Conservation (phyloP, 352 stramenopile species). For the Peronospora belbahrii region DNA sequence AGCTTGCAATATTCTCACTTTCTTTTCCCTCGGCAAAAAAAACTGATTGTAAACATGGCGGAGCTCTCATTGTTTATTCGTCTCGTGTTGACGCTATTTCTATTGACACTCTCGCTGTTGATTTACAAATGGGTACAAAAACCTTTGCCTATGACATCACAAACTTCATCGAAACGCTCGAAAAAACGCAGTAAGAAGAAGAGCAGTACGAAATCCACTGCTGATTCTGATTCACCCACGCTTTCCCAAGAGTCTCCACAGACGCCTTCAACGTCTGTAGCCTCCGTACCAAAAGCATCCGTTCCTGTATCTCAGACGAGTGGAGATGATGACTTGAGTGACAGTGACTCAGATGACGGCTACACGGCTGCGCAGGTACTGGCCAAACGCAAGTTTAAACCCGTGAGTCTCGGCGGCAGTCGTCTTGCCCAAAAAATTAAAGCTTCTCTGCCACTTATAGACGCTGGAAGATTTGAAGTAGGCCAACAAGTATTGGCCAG, state of each 20-base stretch:
- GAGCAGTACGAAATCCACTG: constrained; percentile 29
- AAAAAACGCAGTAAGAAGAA: constrained; percentile 51
- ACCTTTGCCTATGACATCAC: background rate
- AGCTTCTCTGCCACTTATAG: constrained; percentile 12
- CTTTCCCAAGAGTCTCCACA: constrained; percentile 1
- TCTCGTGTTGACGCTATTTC: constrained; percentile 35
- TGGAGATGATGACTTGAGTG: constrained; percentile 19
- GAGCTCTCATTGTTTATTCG: constrained; percentile 32
- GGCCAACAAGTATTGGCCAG: constrained; percentile 50
- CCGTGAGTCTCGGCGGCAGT: constrained; percentile 38
- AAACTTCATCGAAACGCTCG: constrained; percentile 3
- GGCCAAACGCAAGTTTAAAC: constrained; percentile 52
- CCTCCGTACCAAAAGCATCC: background rate
- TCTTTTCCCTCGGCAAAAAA: background rate
- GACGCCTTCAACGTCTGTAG: background rate
- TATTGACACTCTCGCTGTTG: constrained; percentile 30
- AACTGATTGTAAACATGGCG: constrained; percentile 13
- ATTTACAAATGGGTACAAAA: constrained; percentile 35
- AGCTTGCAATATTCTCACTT: no score
- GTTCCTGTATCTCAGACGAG: constrained; percentile 1
- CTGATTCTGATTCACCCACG: constrained; percentile 4
- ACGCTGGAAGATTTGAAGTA: constrained; percentile 23
- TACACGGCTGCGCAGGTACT: constrained; percentile 56
- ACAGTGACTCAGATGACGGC: constrained; percentile 53
- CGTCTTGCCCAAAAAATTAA: constrained; percentile 18